Conservation (phyloP, 2,329 filamentous ascomycete species). For the Clonostachys rosea region DNA sequence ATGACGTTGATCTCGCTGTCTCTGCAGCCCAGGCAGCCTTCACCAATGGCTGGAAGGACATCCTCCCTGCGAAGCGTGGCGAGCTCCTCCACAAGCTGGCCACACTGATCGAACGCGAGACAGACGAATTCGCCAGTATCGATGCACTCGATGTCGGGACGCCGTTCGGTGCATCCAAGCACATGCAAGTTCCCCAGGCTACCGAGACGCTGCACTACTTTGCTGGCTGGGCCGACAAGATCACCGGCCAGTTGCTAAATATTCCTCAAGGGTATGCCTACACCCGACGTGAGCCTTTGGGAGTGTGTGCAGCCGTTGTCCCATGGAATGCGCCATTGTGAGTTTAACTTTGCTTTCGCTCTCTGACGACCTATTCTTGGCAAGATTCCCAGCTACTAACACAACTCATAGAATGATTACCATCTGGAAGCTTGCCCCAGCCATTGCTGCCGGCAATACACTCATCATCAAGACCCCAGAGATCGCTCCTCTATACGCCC, state of each 20-base stretch:
- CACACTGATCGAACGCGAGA: slow-evolving; percentile 73
- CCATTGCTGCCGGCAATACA: slow-evolving; percentile 54
- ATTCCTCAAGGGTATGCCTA: slow-evolving; percentile 80
- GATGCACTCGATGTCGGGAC: slow-evolving; percentile 81
- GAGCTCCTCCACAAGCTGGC: slow-evolving; percentile 70
- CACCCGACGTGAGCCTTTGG: slow-evolving; percentile 67
- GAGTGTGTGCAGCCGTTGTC: slow-evolving; percentile 63
- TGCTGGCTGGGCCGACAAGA: slow-evolving; percentile 89
- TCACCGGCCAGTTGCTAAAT: slow-evolving; percentile 81
- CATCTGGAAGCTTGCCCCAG: slow-evolving; percentile 56
- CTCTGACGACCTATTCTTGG: not conserved
- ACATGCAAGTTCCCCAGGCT: slow-evolving; percentile 68
- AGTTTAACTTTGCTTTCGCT: not conserved
- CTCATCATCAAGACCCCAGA: slow-evolving; percentile 58
- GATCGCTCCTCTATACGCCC: slow-evolving; percentile 53
- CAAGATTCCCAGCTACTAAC: not conserved
- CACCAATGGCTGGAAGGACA: slow-evolving; percentile 64
- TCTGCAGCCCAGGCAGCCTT: slow-evolving; percentile 82
- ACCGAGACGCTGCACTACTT: slow-evolving; percentile 67
- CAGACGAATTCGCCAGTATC: slow-evolving; percentile 70
- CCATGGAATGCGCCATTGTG: slow-evolving; percentile 66
- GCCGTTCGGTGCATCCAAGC: slow-evolving; percentile 41
- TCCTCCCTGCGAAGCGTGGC: slow-evolving; percentile 69
- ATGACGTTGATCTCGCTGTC: slow-evolving; percentile 79
- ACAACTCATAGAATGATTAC: not conserved